Base-by-base conservation (phyloP, 2,329 filamentous ascomycete species). In the Coniochaeta prunicola region DNA sequence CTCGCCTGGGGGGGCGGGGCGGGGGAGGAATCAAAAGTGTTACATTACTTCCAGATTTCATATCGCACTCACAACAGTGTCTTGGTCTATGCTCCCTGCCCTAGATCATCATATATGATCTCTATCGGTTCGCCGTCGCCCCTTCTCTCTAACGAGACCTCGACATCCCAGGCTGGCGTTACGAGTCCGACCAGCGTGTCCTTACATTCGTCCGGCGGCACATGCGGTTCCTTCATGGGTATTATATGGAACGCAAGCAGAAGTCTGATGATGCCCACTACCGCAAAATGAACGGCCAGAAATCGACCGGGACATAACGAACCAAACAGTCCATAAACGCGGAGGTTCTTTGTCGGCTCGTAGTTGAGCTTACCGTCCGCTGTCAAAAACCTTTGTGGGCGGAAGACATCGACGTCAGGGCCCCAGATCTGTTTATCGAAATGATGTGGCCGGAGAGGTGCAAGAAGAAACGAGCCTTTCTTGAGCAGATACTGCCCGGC, bases 251-350 rank as follows among this genome's bases (percentile, higher is more conserved):
- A 53, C 24, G 45, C 45, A 9, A 53, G 17, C 45, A 53, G 21
- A 2, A 53, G 12, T 24, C 45, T 53, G 12, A 53, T 53, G 24
- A 53, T 53, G 13, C 45, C 45, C 15, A 53, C 45, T 17, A 53
- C 17, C 24, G 60, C 58, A 50, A 62, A 60, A 34, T 62, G 48
- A 1, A 38, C 45, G 4, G 60, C 60, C 21, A 62, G 40, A 21
- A 60, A 62, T 40, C 60, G 42, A 28, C 60, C 60, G 2, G 60
- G 60, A 55, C 60, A 62, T 6, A 60, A 8, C 7, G 59, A 48
- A 9, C 59, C 60, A 48, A 62, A 62, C 4, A 62, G 21, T 1
- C 60, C 60, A 57, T 56, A 62, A 9, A 62, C 55, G 13, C 57
- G 56, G 12, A 62, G 30, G 15, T 59, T 60, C 58, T 36, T 60